Base-by-base conservation (phyloP, 2,329 filamentous ascomycete genomes). In the Cercospora zeae-maydis region DNA sequence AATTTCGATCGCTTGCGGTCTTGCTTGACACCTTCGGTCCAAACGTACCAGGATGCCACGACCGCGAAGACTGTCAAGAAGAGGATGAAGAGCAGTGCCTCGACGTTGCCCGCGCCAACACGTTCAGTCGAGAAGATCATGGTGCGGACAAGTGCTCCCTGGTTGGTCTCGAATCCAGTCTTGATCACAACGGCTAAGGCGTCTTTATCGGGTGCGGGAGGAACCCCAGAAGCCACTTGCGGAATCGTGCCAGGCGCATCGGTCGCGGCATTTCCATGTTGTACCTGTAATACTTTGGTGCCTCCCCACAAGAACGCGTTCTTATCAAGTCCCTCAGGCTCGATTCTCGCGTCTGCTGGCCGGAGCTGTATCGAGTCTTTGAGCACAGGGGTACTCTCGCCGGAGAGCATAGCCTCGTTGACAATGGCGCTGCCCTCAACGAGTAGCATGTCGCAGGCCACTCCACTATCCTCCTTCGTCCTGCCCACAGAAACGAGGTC, bases 121-220 rank as follows among this genome's bases (percentile, higher is more conserved):
- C 93, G 92, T 78, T 99, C 95, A 1, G 95, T 99, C 1, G 96
- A 97, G 81, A 96, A 99, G 73, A 99, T 99, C 95, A 99, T 99
- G 70, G 95, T 99, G 66, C 95, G 90, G 64, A 99, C 95, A 64
- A 99, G 85, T 77, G 92, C 97, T 67, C 95, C 95, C 79, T 99
- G 96, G 61, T 93, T 98, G 10, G 95, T 99, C 79, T 99, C 96
- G 73, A 99, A 99, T 11, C 95, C 95, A 59, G 95, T 99, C 84
- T 97, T 98, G 73, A 93, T 89, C 51, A 99, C 92, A 66, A 99
- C 86, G 65, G 93, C 95, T 82, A 98, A 86, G 36, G 93, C 95
- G 58, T 95, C 95, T 71, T 95, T 91, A 77, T 99, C 95, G 0
- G 96, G 95, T 36, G 95, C 89, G n/a, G 86, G 73, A 14, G 89